Conservation (phyloP, 768 basidiomycete species). For the Dioszegia hungarica region DNA sequence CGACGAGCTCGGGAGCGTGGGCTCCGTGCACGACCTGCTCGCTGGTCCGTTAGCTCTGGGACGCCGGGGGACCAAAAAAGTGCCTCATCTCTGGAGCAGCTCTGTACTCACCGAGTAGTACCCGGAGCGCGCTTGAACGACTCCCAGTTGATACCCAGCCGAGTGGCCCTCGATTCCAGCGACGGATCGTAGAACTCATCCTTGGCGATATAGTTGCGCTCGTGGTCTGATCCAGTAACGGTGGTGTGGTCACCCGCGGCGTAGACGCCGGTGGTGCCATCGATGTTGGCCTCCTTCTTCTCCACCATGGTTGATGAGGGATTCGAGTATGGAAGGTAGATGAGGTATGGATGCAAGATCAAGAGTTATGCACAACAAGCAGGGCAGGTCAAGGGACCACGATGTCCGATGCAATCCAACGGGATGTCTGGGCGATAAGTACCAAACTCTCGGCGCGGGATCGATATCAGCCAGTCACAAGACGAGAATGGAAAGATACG, state of each 20-base stretch:
- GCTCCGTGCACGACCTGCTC: conserved; percentile 27
- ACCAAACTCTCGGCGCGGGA: too few relatives aligned
- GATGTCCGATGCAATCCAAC: too few relatives aligned
- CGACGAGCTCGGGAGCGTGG: conserved; percentile 21
- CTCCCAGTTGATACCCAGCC: conserved; percentile 47
- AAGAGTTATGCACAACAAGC: not conserved
- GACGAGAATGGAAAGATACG: too few relatives aligned
- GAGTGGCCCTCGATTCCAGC: conserved; percentile 42
- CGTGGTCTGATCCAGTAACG: not conserved
- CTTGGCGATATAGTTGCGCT: not conserved
- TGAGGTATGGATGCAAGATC: not conserved
- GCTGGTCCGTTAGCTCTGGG: not conserved
- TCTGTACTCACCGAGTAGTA: conserved; percentile 26
- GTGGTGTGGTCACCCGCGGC: not conserved
- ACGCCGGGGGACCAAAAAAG: too few relatives aligned
- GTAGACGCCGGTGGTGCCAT: conserved; percentile 2
- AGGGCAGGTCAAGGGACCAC: too few relatives aligned
- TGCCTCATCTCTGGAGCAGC: too few relatives aligned
- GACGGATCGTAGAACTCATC: conserved; percentile 43
- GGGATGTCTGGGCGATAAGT: too few relatives aligned
- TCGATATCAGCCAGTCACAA: too few relatives aligned
- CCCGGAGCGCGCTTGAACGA: conserved; percentile 51
- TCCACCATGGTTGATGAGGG: not conserved
- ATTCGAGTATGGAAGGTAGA: not conserved
- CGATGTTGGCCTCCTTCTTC: not conserved